Percentiles rank a stretch among this genome's conserved stretches.
These are phyloP conservation scores for peach (Prunus persica) DNA, from an alignment of 306 rosid genomes.

Conservation along the genomic window Prunus_persica_NCBIv2 NC_034011.1:27058001-27058500, in stretches of 20 bases:
- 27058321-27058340: constrained; percentile 82
- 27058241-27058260: constrained; percentile 93
- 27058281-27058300: constrained; percentile 77
- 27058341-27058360: constrained; percentile 91
- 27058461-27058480: constrained; percentile 15
- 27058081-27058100: constrained; percentile 70
- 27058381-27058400: constrained; percentile 63
- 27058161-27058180: not conserved
- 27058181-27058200: not conserved
- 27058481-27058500: constrained; percentile 16
- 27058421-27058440: constrained; percentile 6
- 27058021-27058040: not conserved
- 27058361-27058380: constrained; percentile 84
- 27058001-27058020: not conserved
- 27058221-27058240: constrained; percentile 25
- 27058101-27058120: constrained; percentile 75
- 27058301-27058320: constrained; percentile 86
- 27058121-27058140: constrained; percentile 86
- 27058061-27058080: constrained; percentile 7
- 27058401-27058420: constrained; percentile 12
- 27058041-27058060: not conserved
- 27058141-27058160: constrained; percentile 95
- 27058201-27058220: constrained; percentile 13
- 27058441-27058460: constrained; percentile 15
- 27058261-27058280: constrained; percentile 82